A percentile compares a stretch with the other conserved stretches of the same genome.
phyloP scores from a whole-genome alignment of 139 green algal species.

The Haematococcus lacustris region DNA sequence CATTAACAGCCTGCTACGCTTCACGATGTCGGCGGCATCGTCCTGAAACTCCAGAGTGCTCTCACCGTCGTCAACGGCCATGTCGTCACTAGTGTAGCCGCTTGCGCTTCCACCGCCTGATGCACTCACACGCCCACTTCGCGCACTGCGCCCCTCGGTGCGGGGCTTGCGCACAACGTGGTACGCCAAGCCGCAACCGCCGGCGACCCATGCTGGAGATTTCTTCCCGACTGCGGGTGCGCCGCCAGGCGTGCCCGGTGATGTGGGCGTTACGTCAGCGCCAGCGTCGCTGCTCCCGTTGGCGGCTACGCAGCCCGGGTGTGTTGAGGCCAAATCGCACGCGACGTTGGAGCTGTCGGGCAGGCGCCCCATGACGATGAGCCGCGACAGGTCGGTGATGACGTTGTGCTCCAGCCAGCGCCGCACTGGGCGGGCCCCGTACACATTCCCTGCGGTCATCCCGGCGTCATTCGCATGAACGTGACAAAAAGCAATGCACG shows the following conservation, averaged over 20 bases:
- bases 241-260: background rate
- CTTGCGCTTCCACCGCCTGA: too few species aligned
- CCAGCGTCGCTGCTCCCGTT: too few species aligned
- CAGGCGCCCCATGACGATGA: constrained; percentile 49
- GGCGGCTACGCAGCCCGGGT: background rate
- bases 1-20: background rate
- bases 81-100: too few species aligned
- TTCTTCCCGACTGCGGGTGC: background rate
- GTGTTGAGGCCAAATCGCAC: background rate
- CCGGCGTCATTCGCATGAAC: background rate
- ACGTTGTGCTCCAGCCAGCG: constrained; percentile 67
- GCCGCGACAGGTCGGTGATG: constrained; percentile 58
- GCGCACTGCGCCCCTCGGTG: too few species aligned
- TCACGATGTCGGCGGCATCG: background rate
- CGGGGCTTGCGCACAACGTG: background rate
- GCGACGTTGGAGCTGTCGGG: background rate
- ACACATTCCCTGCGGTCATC: constrained; percentile 13
- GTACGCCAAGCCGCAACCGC: background rate
- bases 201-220: background rate
- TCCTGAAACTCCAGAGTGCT: background rate
- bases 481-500: background rate
- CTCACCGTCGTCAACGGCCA: too few species aligned
- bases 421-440: constrained; percentile 68
- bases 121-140: too few species aligned
- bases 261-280: background rate